Percentiles rank a stretch among this genome's conserved stretches.
phyloP scores from a whole-genome alignment of 257 asterid genomes.

The Forsythia viridissima region DNA sequence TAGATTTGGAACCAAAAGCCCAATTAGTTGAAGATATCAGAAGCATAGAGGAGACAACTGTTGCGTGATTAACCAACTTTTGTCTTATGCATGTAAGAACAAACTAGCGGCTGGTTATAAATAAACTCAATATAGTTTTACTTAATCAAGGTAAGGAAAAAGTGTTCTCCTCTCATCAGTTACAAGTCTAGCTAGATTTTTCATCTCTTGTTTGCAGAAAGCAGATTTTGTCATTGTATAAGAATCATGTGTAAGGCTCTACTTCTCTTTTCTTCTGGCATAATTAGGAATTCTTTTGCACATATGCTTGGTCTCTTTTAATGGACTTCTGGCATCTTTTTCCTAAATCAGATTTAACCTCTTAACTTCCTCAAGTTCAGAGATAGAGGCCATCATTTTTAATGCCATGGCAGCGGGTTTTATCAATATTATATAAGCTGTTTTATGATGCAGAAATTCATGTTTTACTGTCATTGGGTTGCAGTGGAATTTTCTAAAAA shows the following conservation, averaged over 20 bases:
- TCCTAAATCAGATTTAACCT: too few species aligned
- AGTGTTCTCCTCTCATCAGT: not conserved
- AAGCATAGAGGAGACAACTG: slow-evolving; percentile 57
- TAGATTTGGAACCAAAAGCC: slow-evolving; percentile 84
- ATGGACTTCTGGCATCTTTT: too few species aligned
- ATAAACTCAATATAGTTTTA: not conserved
- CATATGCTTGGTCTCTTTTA: too few species aligned
- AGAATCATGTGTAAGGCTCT: not conserved
- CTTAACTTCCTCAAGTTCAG: too few species aligned
- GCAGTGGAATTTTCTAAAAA: too few species aligned
- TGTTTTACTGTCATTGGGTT: too few species aligned
- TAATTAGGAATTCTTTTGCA: too few species aligned
- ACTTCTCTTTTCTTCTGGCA: not conserved
- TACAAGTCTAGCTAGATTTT: not conserved
- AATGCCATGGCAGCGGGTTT: too few species aligned
- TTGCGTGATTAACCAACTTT: slow-evolving; percentile 37
- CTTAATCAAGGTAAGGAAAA: not conserved
- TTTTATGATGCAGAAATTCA: too few species aligned
- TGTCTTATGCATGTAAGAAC: not conserved
- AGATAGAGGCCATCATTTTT: too few species aligned
- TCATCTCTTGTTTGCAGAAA: not conserved
- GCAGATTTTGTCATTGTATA: not conserved
- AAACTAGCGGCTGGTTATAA: not conserved
- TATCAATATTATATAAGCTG: too few species aligned
- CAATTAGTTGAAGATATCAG: slow-evolving; percentile 56